Evolutionary conservation across 2,329 filamentous ascomycete genomes (phyloP), one percentile per base, ranked within the genome.

Genomic region (Emmonsiellopsis sp.): DNA sequence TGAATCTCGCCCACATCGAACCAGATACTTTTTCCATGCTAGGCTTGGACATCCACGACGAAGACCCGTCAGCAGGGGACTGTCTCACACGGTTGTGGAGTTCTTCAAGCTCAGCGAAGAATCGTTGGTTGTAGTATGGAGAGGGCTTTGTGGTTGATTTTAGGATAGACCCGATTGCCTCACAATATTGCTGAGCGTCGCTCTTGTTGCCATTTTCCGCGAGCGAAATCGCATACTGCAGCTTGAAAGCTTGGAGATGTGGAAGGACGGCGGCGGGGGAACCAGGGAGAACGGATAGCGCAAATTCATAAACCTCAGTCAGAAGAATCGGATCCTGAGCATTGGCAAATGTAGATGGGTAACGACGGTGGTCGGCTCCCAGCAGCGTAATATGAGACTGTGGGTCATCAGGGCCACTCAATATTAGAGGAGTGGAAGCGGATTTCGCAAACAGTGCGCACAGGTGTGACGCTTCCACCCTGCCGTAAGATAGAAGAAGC

Each of bases 291-390:
- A 97, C 79, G 8, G 87, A 87, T 9, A 89, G 76, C 0, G 88
- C 90, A 67, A 89, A 97, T 67, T 99, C 93, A 63, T 94, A 97
- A 0, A 95, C 83, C 68, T 99, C 93, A 42, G 89, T 97, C n/a
- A 98, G 79, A 50, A 96, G 76, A n/a, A 96, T 81, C 3, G 89
- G 81, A 65, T 97, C 90, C 6, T 87, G 79, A 62, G 97, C 90
- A 58, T 85, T 83, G 51, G 84, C 84, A 57, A 91, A 85, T 50
- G 88, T 83, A 50, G 85, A 80, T 6, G 83, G 79, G 55, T 86
- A 80, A 47, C 80, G 81, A 55, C 81, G 79, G 68, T 95, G 89
- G 66, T 97, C 88, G 11, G 86, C 86, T 13, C 93, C 92, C 20
- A 98, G 76, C 7, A 97, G 80, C 5, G 93, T 87, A 60, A 97